These are phyloP conservation scores for Pyronema domesticum DNA, from an alignment of 495 filamentous ascomycete species.

Conservation along the genomic window DNA sequence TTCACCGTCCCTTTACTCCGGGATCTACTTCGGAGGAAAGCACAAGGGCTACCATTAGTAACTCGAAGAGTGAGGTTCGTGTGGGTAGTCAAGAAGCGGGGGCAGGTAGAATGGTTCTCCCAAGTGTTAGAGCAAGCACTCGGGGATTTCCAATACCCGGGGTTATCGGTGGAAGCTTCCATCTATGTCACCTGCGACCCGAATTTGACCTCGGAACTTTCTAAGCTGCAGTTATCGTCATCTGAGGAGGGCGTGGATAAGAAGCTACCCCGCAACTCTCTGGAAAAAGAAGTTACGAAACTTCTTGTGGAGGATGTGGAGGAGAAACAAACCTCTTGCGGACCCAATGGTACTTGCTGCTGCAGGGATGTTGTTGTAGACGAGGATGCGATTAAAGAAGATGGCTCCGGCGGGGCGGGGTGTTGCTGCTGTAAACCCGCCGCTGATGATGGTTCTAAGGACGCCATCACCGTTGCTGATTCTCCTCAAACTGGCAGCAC, in stretches of 20 bases:
- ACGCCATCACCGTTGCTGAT: no score
- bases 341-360: constrained; percentile 30
- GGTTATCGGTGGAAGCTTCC: constrained; percentile 34
- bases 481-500: not conserved
- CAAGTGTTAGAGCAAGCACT: constrained; percentile 40
- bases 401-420: not conserved
- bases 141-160: constrained; percentile 26
- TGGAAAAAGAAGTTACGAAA: not conserved
- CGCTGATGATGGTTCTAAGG: no score
- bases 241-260: not conserved
- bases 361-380: constrained; percentile 35
- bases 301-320: not conserved
- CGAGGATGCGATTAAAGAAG: constrained; percentile 27
- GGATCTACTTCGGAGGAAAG: constrained; percentile 28
- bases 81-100: constrained; percentile 51
- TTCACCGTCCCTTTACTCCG: constrained; percentile 41
- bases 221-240: not conserved
- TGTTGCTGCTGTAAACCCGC: constrained; percentile 12
- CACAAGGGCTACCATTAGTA: constrained; percentile 28
- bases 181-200: constrained; percentile 47
- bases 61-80: constrained; percentile 52
- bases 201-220: constrained; percentile 13
- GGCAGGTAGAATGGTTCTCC: constrained; percentile 55
- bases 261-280: not conserved
- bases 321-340: not conserved